These are phyloP conservation scores for Daedaleopsis sinensis DNA, from an alignment of 768 basidiomycete species.

Conservation along the genomic window DNA sequence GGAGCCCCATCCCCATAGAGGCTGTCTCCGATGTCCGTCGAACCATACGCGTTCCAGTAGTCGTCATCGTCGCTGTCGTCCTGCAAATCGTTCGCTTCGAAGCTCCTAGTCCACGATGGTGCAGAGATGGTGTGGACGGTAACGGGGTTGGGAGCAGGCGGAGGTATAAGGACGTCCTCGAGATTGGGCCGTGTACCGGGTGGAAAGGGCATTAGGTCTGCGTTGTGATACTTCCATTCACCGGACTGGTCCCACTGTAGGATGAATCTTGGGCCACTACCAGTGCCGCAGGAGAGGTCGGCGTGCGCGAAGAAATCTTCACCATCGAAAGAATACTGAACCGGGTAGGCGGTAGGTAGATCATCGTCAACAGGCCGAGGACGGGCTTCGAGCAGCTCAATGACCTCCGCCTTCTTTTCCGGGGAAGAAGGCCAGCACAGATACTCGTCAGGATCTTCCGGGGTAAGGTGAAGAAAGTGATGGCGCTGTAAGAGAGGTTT, in stretches of 20 bases:
- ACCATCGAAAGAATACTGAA: slow-evolving; percentile 47
- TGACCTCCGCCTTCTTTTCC: slow-evolving; percentile 34
- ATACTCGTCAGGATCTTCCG: slow-evolving; percentile 55
- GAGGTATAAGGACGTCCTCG: slow-evolving; percentile 34
- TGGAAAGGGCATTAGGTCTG: slow-evolving; percentile 73
- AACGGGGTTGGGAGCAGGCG: slow-evolving; percentile 27
- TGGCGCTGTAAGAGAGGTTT: slow-evolving; percentile 63
- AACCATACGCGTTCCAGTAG: slow-evolving; percentile 73
- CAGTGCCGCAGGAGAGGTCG: slow-evolving; percentile 28
- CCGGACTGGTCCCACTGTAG: slow-evolving; percentile 64
- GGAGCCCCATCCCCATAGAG: slow-evolving; percentile 26
- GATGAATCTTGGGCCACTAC: slow-evolving; percentile 55
- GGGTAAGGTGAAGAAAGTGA: slow-evolving; percentile 58
- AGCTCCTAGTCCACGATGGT: slow-evolving; percentile 4
- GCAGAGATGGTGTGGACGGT: slow-evolving; percentile 1
- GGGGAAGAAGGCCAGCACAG: slow-evolving; percentile 65
- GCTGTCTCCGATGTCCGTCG: slow-evolving; percentile 34
- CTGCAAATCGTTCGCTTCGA: slow-evolving; percentile 27
- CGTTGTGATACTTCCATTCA: slow-evolving; percentile 74
- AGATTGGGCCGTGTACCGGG: slow-evolving; percentile 35
- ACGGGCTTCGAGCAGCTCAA: slow-evolving; percentile 49
- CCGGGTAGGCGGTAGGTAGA: slow-evolving; percentile 31
- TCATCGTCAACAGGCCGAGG: slow-evolving; percentile 32
- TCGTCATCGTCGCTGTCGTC: slow-evolving; percentile 48
- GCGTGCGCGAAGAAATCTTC: slow-evolving; percentile 62